A percentile compares a stretch with the other conserved stretches of the same genome.
phyloP scores from a whole-genome alignment of 495 filamentous ascomycete species.

The Xylaria scruposa region DNA sequence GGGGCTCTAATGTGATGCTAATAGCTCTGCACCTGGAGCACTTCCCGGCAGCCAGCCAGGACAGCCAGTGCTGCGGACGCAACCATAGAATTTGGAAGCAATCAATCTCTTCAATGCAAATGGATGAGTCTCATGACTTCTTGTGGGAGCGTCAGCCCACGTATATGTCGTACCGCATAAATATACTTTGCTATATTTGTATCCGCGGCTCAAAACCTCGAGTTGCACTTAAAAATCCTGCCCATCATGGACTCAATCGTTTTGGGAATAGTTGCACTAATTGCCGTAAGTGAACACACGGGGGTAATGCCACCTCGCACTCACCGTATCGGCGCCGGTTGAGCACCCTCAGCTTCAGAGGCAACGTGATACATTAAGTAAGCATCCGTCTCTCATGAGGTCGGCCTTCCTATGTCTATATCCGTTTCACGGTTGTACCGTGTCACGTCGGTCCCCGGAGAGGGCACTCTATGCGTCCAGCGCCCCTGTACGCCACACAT shows the following conservation, averaged over 20 bases:
- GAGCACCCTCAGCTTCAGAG: not conserved
- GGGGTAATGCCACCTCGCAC: not conserved
- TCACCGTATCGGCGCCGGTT: not conserved
- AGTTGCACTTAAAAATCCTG: not conserved
- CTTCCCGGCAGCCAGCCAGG: not conserved
- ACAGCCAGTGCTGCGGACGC: not conserved
- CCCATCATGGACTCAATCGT: not conserved
- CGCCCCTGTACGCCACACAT: not conserved
- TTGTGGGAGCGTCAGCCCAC: not conserved
- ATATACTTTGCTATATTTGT: not conserved
- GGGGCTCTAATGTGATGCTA: not conserved
- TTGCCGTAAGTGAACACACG: not conserved
- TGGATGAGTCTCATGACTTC: not conserved
- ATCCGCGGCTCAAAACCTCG: not conserved
- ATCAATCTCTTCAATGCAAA: not conserved
- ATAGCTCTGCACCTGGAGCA: not conserved
- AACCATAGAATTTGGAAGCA: not conserved
- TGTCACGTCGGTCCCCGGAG: not conserved
- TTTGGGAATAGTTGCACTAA: not conserved
- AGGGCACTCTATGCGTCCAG: not conserved
- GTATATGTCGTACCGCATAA: not conserved
- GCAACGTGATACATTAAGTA: not conserved
- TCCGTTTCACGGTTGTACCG: conserved; percentile 2
- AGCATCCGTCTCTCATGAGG: not conserved
- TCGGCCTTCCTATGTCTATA: not conserved